Evolutionary conservation across 2,329 filamentous ascomycete species (phyloP), one percentile per base, ranked within the genome.

Genomic region (Ceratocystis smalleyi): DNA sequence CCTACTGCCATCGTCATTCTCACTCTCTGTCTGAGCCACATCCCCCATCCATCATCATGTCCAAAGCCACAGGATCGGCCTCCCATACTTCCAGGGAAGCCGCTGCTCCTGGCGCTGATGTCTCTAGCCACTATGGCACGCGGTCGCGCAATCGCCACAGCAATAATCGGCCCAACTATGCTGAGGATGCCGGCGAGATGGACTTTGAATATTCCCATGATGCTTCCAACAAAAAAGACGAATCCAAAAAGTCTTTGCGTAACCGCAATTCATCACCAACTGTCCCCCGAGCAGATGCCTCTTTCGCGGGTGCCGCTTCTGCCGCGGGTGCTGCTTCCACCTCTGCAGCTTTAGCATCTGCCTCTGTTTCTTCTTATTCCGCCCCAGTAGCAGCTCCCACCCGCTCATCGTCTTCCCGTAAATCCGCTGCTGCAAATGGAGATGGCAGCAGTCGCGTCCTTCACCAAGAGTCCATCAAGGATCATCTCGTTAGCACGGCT

Each of bases 121-220:
- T 72, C 65, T 78, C 86, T 61, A 85, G 84, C 69, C 85, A 84
- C 59, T 96, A 99, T 75, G 92, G 92, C 71, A 99, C 94, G 73
- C 87, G 91, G 71, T 96, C 91, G 70, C 88, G 94, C 73, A 95
- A 95, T 75, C 87, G 91, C 71, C 86, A 83, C 65, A 87, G 88
- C 71, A 84, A 82, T 69, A 81, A 87, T 70, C 88, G 94, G 69
- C 85, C 87, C 69, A 99, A 99, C 75, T 99, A 99, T 75, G 92
- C 94, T 61, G 94, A 99, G 76, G 89, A 92, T 75, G 88, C 83
- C 75, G 92, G 32, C 30, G 92, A 97, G 71, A 84, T 89, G 75
- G 94, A 97, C 66, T 75, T 81, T 73, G 89, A 91, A 73, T 92
- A 96, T 71, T 82, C 80, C 73, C 77, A 80, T 71, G 73, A 77